These are phyloP conservation scores for Colletotrichum acutatum DNA, from an alignment of 2,329 filamentous ascomycete species.

Conservation along the genomic window DNA sequence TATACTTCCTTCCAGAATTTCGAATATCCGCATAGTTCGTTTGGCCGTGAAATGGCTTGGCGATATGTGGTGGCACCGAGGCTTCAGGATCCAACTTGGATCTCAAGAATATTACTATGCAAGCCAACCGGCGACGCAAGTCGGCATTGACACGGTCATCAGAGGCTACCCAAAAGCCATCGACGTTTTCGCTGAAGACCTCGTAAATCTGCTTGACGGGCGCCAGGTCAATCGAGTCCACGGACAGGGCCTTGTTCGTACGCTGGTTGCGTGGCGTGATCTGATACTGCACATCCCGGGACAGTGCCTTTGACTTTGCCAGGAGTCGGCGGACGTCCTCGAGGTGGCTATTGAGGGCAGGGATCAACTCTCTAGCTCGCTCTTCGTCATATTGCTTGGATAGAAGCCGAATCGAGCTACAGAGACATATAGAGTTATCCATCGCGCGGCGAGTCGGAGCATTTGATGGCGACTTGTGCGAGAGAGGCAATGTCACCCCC, in stretches of 20 bases:
- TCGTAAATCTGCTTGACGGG: slow-evolving; percentile 34
- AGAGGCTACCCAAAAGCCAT: slow-evolving; percentile 39
- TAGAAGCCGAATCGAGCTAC: slow-evolving; percentile 39
- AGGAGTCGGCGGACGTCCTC: slow-evolving; percentile 41
- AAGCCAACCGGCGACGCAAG: slow-evolving; percentile 43
- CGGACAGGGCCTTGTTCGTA: slow-evolving; percentile 43
- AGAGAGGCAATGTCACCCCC: background rate
- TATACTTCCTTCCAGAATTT: slow-evolving; percentile 47
- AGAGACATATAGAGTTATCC: slow-evolving; percentile 35
- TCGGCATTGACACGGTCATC: slow-evolving; percentile 38
- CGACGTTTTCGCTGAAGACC: slow-evolving; percentile 29
- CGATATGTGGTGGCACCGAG: slow-evolving; percentile 37
- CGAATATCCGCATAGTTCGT: slow-evolving; percentile 41
- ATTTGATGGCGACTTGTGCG: background rate
- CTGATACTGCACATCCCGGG: slow-evolving; percentile 44
- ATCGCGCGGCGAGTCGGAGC: background rate
- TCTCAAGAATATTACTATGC: slow-evolving; percentile 44
- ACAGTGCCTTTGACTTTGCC: slow-evolving; percentile 41
- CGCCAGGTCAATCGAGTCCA: slow-evolving; percentile 35
- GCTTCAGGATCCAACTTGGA: slow-evolving; percentile 41
- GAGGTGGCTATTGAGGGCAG: slow-evolving; percentile 43
- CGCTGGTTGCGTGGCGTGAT: slow-evolving; percentile 45
- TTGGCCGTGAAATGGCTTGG: slow-evolving; percentile 37
- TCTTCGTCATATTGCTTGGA: slow-evolving; percentile 39
- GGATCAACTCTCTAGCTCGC: slow-evolving; percentile 37